Evolutionary conservation across 306 rosid genomes (phyloP).

Genomic region (Cucurbita moschata): DNA sequence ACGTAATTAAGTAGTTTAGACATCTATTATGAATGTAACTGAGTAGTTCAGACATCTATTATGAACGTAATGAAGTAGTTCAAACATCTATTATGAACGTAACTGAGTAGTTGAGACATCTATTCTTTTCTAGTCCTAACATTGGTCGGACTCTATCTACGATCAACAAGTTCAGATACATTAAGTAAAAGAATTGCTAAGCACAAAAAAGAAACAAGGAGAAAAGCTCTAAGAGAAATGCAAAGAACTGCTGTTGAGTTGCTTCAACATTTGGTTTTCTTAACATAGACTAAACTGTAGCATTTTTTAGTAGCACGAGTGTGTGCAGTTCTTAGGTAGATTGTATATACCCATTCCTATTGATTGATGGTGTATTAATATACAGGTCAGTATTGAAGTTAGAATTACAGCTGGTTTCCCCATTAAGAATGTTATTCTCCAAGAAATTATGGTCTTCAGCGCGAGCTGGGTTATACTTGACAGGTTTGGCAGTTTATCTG

Average conservation of each 20-base stretch:
- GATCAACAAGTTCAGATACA: background rate
- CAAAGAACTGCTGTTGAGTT: background rate
- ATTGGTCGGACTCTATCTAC: background rate
- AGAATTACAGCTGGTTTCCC: conserved; percentile 72
- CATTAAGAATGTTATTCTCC: conserved; percentile 45
- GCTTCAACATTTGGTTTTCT: background rate
- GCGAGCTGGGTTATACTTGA: conserved; percentile 70
- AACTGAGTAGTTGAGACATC: too few relatives aligned
- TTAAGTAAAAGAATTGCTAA: background rate
- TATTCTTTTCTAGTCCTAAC: background rate
- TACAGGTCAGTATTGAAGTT: conserved; percentile 54
- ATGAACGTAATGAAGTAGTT: too few relatives aligned
- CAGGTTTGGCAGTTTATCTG: conserved; percentile 25
- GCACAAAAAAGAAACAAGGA: background rate
- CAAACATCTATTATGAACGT: too few relatives aligned
- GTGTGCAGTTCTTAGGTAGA: background rate
- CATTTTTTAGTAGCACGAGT: background rate
- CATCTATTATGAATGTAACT: too few relatives aligned
- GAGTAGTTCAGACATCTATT: too few relatives aligned
- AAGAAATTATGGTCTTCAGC: conserved; percentile 34
- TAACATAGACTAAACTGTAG: background rate
- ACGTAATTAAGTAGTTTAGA: too few relatives aligned
- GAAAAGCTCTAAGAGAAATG: background rate
- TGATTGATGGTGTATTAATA: background rate
- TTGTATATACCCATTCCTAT: background rate